Base-by-base conservation (phyloP, 805 yeast species). In the Saccharomyces jurei region DNA sequence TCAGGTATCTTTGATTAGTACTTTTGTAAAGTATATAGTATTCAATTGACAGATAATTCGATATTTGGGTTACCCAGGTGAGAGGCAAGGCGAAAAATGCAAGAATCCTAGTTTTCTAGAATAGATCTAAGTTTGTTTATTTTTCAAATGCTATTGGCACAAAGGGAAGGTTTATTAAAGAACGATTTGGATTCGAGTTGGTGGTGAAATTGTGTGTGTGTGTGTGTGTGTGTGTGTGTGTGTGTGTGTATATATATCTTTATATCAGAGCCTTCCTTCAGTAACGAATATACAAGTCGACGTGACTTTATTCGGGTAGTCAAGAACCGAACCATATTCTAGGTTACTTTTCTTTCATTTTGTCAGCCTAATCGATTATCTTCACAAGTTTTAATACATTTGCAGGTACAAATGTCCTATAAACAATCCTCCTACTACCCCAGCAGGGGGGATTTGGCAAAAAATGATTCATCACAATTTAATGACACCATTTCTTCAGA, bases 341-440 rank as follows among this genome's bases (percentile, higher is more conserved):
- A 30, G 28, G 29, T 22, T 29, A 21, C 50, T 41, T 26, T 41
- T 26, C 30, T 2, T 47, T 50, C 46, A 25, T 22, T 41, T 36
- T 50, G 44, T 30, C 29, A 22, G 44, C 44, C 17, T 17, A 36
- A 8, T 36, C 44, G 44, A 14, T 32, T 29, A 50, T 21, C 30
- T 3, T 46, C 11, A 46, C 28, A 46, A 22, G 14, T n/a, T 26
- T 13, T 21, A 17, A 36, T 21, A 49, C 56, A 54, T 58, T 56
- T 56, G 60, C 58, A 47, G 58, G 61, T 53, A 25, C 60, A 56
- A 53, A 61, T 61, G 64, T 59, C 61, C 4, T 58, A 50, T 51
- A 11, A 44, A 22, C 55, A 52, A n/a, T 6, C 32, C 27, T 27
- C 48, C 11, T 48, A 30, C 46, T 46, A 28, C 22, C 49, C 50